A percentile compares a stretch with the other conserved stretches of the same genome.
These are phyloP conservation scores for Cercophora samala DNA, from an alignment of 495 filamentous ascomycete genomes.

Conservation along the genomic window DNA sequence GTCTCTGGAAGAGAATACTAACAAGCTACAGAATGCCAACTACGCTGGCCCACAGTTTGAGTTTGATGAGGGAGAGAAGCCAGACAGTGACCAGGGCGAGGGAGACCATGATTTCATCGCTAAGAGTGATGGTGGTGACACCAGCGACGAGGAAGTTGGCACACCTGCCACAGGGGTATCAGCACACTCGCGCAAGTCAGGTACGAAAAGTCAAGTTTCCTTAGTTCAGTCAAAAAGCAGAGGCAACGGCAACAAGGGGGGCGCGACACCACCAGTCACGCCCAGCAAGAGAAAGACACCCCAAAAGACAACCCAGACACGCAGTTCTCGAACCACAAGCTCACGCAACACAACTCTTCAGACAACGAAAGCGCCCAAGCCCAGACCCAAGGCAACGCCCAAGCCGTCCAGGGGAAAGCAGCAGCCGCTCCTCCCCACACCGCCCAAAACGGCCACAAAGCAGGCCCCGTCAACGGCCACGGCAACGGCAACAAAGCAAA, in stretches of 20 bases:
- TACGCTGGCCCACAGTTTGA: background rate
- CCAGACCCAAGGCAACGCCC: conserved; percentile 19
- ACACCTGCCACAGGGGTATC: background rate
- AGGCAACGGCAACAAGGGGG: conserved; percentile 7
- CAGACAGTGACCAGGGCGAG: background rate
- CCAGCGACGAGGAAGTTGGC: background rate
- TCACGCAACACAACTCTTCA: conserved; percentile 15
- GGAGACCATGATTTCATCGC: background rate
- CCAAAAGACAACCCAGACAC: conserved; percentile 2
- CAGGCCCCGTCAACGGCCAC: background rate
- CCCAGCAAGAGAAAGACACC: background rate
- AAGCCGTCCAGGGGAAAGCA: conserved; percentile 4
- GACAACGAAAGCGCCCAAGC: conserved; percentile 13
- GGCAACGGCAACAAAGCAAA: background rate
- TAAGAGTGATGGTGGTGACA: background rate
- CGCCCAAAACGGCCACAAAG: conserved; percentile 4
- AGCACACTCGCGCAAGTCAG: background rate
- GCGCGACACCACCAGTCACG: conserved; percentile 1
- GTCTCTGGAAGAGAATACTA: background rate
- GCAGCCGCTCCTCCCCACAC: background rate
- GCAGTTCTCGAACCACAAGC: conserved; percentile 15
- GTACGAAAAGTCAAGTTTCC: conserved; percentile 6
- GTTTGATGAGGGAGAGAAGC: background rate
- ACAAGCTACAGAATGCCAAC: background rate
- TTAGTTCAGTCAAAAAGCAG: conserved; percentile 12